Evolutionary conservation across 257 asterid genomes (phyloP), one percentile per base, ranked within the genome.

Genomic region (Gardenia jasminoides): DNA sequence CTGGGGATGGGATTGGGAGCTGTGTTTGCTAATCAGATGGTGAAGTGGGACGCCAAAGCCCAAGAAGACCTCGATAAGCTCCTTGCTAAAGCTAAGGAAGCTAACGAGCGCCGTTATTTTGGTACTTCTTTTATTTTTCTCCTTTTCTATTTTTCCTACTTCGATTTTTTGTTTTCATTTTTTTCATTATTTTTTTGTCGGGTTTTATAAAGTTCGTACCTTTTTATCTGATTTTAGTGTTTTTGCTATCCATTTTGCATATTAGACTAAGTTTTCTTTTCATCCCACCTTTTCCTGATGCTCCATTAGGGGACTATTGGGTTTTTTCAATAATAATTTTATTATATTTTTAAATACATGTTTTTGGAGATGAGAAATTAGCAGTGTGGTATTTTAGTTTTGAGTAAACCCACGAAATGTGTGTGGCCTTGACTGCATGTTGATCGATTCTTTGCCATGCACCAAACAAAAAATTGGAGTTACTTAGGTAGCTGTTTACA

Each of bases 1-100:
- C 64, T 96, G 87, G 99, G 98, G 36, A 96, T 96, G 93, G 99
- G 98, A 17, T 80, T 96, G 82, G 99, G 99, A 39, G 96, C 82
- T 24, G 90, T 96, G 54, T 86, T 91, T 67, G 97, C 91, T 26
- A 90, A 91, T 77, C 97, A 96, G 88, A 76, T 91, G 93, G 97
- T 93, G 62, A 96, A 93, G 72, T 92, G 92, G 91, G 99, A 96
- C 10, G 90, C 79, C 70, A 87, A 93, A 84, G 66, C 96, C 67
- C 87, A 88, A 86, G 97, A 90, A 78, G 98, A 96, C 78, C 98
- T 96, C 59, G 95, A 96, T 82, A 93, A 90, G 82, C 80, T 96
- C 80, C 96, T 96, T 52, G 80, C 86, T 70, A 93, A 84, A 87
- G 93, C 99, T 80, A 93, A 88, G 84, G 83, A 87, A 83, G 98